Evolutionary conservation across 306 rosid species (phyloP).

Genomic region (Prunus kanzakura): DNA sequence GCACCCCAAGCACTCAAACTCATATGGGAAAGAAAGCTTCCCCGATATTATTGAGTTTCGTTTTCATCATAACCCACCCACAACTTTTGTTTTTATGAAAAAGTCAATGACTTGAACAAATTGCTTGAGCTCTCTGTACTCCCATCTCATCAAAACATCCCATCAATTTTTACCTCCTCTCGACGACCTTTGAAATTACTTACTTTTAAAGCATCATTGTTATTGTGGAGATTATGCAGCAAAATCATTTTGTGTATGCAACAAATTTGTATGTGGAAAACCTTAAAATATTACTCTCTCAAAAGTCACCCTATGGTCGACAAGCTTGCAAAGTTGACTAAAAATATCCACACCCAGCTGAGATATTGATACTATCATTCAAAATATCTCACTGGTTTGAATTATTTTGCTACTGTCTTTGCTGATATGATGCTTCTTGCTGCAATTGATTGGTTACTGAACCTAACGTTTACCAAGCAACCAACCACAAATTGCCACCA

Average conservation of each 20-base stretch:
- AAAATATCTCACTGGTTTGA: not conserved
- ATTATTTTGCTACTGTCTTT: not conserved
- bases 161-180: not conserved
- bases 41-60: not conserved
- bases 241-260: too few species aligned
- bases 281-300: not conserved
- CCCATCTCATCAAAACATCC: not conserved
- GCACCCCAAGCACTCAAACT: conserved; percentile 2
- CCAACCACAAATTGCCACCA: not conserved
- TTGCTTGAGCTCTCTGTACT: not conserved
- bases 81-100: not conserved
- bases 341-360: not conserved
- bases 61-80: not conserved
- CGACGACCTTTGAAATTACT: not conserved
- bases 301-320: too few species aligned
- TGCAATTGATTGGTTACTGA: not conserved
- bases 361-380: not conserved
- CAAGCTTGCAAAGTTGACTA: conserved; percentile 1
- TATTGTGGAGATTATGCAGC: not conserved
- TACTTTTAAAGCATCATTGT: not conserved
- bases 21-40: not conserved
- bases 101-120: conserved; percentile 8
- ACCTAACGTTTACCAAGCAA: not conserved
- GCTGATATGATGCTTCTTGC: not conserved
- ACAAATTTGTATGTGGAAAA: not conserved